Percentiles rank a stretch among this genome's conserved stretches.
phyloP scores from a whole-genome alignment of 2,329 filamentous ascomycete genomes.

The Didymella keratinophila region DNA sequence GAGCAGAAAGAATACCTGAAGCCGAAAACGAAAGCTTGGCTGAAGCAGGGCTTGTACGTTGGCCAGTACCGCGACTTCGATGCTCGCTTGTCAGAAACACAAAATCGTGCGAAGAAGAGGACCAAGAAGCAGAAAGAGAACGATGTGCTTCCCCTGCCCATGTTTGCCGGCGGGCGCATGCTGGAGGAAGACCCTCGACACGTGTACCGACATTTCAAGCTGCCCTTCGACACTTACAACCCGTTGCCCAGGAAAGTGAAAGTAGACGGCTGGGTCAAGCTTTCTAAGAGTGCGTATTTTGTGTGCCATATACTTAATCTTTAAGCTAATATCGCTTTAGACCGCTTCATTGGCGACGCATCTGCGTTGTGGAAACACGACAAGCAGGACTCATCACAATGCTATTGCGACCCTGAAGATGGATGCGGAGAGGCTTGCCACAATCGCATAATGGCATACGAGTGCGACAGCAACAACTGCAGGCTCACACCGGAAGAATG shows the following conservation, averaged over 20 bases:
- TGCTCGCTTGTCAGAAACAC: slow-evolving; percentile 57
- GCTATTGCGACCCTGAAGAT: slow-evolving; percentile 63
- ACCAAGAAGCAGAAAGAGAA: slow-evolving; percentile 56
- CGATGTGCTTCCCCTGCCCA: slow-evolving; percentile 73
- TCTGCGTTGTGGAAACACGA: slow-evolving; percentile 82
- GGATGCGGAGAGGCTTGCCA: slow-evolving; percentile 91
- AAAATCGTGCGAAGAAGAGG: slow-evolving; percentile 50
- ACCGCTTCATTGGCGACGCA: slow-evolving; percentile 89
- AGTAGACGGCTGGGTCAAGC: slow-evolving; percentile 90
- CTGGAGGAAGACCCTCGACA: slow-evolving; percentile 64
- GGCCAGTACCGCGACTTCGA: slow-evolving; percentile 69
- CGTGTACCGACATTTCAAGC: slow-evolving; percentile 76
- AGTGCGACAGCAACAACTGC: slow-evolving; percentile 92
- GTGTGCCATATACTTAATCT: neutral
- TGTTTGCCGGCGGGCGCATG: slow-evolving; percentile 76
- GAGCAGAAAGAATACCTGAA: slow-evolving; percentile 34
- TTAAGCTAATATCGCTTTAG: slow-evolving; percentile 54
- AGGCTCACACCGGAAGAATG: slow-evolving; percentile 76
- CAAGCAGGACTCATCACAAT: slow-evolving; percentile 75
- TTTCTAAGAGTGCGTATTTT: slow-evolving; percentile 79
- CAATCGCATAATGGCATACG: slow-evolving; percentile 96
- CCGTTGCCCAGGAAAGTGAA: slow-evolving; percentile 87
- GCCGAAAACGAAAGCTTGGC: slow-evolving; percentile 73
- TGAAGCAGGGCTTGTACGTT: slow-evolving; percentile 83
- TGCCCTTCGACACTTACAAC: slow-evolving; percentile 90